Conservation (phyloP, 805 yeast species). For the Middelhovenomyces tepae region DNA sequence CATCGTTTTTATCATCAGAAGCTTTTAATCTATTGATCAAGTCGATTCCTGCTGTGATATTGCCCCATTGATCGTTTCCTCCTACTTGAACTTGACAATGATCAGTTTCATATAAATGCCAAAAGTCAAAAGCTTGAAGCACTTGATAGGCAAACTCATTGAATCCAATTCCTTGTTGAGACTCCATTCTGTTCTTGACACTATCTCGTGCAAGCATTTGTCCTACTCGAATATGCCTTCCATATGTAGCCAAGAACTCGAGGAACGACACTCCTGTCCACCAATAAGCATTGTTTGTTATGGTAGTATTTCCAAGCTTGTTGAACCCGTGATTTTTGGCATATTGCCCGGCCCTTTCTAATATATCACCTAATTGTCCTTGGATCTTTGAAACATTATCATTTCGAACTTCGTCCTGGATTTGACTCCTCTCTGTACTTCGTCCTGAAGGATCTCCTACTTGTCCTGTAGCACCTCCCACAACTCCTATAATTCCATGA, state of each 20-base stretch:
- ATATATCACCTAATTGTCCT: conserved; percentile 52
- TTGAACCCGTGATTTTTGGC: conserved; percentile 41
- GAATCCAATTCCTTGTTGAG: conserved; percentile 76
- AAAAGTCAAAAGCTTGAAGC: conserved; percentile 89
- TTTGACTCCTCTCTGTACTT: conserved; percentile 55
- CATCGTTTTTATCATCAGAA: conserved; percentile 11
- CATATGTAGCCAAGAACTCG: conserved; percentile 68
- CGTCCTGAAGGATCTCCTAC: conserved; percentile 98
- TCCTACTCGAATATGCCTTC: conserved; percentile 69
- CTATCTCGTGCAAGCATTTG: conserved; percentile 88
- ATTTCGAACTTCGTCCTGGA: conserved; percentile 44
- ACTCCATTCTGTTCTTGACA: conserved; percentile 60
- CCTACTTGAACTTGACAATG: conserved; percentile 72
- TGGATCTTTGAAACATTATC: conserved; percentile 53
- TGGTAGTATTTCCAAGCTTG: conserved; percentile 22
- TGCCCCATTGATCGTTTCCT: conserved; percentile 98
- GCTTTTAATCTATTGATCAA: conserved; percentile 52
- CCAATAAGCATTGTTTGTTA: conserved; percentile 72
- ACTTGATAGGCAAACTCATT: conserved; percentile 92
- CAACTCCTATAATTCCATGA: conserved; percentile 71
- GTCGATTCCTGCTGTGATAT: conserved; percentile 92
- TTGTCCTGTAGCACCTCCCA: conserved; percentile 75
- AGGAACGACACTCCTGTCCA: conserved; percentile 72
- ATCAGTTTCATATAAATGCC: conserved; percentile 56
- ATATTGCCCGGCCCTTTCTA: conserved; percentile 40